phyloP scores from a whole-genome alignment of 352 stramenopile genomes.

The Globisporangium sylvaticum region DNA sequence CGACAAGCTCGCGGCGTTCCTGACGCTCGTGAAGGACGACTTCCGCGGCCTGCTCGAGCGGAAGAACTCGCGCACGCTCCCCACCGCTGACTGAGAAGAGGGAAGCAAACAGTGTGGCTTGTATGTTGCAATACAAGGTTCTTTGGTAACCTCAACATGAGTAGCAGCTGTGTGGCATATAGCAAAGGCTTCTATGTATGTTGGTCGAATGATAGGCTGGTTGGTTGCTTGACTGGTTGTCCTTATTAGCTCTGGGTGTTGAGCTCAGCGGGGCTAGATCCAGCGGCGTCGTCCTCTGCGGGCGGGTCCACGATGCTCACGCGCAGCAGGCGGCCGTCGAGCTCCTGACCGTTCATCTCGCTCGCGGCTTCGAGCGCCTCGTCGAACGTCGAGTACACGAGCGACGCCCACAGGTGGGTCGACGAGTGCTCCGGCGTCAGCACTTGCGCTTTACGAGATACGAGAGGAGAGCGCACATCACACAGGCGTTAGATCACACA shows the following conservation, averaged over 20 bases:
- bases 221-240: neutral
- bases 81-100: conserved; percentile 31
- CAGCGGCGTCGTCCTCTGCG: neutral
- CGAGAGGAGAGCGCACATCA: neutral
- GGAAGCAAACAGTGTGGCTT: neutral
- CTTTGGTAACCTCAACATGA: neutral
- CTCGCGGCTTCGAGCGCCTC: conserved; percentile 62
- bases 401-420: conserved; percentile 54
- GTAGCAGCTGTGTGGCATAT: neutral
- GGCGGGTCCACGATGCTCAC: conserved; percentile 72
- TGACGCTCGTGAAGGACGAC: conserved; percentile 65
- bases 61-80: conserved; percentile 71
- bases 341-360: conserved; percentile 81
- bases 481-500: neutral
- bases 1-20: conserved; percentile 56
- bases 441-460: conserved; percentile 29
- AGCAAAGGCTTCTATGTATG: conserved; percentile 6
- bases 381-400: conserved; percentile 68
- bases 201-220: neutral
- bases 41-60: conserved; percentile 66
- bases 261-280: neutral
- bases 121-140: neutral
- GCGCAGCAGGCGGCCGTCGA: conserved; percentile 70
- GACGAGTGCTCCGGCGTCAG: conserved; percentile 55
- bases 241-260: conserved; percentile 8